Conservation (phyloP, 202 grass and related monocot genomes). For the Zoysia matrella region DNA sequence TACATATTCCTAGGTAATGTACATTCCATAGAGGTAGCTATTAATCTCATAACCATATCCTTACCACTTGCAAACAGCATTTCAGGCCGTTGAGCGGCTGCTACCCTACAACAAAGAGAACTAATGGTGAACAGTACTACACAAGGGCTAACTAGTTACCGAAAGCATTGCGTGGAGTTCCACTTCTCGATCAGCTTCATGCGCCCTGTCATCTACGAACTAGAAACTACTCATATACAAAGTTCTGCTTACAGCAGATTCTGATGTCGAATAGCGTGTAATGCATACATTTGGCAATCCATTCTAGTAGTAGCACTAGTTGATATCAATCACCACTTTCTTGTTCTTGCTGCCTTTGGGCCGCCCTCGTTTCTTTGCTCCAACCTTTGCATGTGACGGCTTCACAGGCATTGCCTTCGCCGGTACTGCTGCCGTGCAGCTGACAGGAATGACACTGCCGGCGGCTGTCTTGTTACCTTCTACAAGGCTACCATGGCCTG, state of each 20-base stretch:
- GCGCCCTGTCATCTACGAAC: background rate
- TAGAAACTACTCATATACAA: constrained; percentile 17
- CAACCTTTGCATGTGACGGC: constrained; percentile 20
- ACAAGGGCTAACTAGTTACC: background rate
- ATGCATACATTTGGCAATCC: background rate
- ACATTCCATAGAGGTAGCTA: background rate
- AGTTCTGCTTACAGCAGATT: constrained; percentile 9
- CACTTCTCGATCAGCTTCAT: background rate
- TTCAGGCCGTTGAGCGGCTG: background rate
- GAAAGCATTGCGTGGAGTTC: constrained; percentile 1
- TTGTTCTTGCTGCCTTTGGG: constrained; percentile 29
- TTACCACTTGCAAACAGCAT: constrained; percentile 16
- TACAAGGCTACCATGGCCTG: background rate
- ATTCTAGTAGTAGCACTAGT: background rate
- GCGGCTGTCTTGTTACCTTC: constrained; percentile 1
- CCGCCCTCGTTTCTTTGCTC: constrained; percentile 22
- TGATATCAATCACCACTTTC: constrained; percentile 37
- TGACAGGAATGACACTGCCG: background rate
- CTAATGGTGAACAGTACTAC: background rate
- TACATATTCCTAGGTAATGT: background rate
- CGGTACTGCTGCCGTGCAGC: background rate
- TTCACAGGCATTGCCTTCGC: background rate
- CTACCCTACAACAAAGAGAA: background rate
- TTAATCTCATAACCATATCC: background rate
- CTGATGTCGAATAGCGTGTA: background rate